phyloP scores from a whole-genome alignment of 371 early-diverging fungal genomes.

The Mucor racemosus region DNA sequence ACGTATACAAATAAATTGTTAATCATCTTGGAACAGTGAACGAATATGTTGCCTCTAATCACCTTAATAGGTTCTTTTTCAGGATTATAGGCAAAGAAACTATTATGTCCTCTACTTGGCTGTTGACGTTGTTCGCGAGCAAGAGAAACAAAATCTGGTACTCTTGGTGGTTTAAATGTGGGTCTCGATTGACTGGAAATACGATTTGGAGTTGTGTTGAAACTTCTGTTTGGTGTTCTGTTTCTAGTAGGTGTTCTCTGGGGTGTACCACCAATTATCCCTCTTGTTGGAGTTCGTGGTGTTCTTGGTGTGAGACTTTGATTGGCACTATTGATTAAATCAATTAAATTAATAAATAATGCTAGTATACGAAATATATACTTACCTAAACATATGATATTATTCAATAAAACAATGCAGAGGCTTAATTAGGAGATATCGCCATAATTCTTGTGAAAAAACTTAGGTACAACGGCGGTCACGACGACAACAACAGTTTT shows the following conservation, averaged over 20 bases:
- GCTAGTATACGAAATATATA: background rate
- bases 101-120: background rate
- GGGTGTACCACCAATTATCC: background rate
- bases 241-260: constrained; percentile 9
- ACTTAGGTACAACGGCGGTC: too few relatives aligned
- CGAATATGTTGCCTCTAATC: background rate
- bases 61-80: constrained; percentile 36
- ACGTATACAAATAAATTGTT: background rate
- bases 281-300: constrained; percentile 8
- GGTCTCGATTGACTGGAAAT: constrained; percentile 1
- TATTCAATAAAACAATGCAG: background rate
- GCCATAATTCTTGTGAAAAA: too few relatives aligned
- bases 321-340: background rate
- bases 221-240: constrained; percentile 6
- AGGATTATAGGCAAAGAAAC: constrained; percentile 25
- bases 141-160: constrained; percentile 16
- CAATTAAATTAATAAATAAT: background rate
- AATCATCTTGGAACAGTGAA: too few relatives aligned
- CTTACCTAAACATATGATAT: constrained; percentile 1
- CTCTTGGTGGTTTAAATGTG: background rate
- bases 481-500: background rate
- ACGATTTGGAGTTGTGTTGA: background rate
- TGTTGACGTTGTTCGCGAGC: background rate
- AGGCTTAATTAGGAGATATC: too few relatives aligned
- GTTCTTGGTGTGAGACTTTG: background rate